Conservation (phyloP, 345 rosid genomes). For the Schrenkiella parvula region DNA sequence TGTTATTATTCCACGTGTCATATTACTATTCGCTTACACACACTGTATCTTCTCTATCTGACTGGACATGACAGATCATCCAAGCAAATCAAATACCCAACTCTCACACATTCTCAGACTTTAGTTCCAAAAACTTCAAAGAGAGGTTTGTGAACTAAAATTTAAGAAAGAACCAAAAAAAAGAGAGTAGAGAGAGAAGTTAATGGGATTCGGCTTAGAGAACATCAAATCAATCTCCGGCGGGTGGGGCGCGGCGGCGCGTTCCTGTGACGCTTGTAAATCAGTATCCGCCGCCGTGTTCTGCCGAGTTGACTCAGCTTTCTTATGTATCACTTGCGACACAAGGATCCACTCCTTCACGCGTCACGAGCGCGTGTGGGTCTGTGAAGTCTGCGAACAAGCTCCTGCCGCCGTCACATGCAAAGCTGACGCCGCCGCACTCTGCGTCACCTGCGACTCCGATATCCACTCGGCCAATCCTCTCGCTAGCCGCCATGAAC, state of each 20-base stretch:
- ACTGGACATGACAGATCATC: slow-evolving; percentile 39
- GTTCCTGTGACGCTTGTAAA: slow-evolving; percentile 75
- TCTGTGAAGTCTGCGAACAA: slow-evolving; percentile 92
- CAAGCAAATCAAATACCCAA: slow-evolving; percentile 29
- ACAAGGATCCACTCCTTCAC: slow-evolving; percentile 48
- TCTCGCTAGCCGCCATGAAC: slow-evolving; percentile 82
- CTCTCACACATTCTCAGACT: slow-evolving; percentile 18
- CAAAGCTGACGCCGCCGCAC: slow-evolving; percentile 90
- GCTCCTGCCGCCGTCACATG: slow-evolving; percentile 95
- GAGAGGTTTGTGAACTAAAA: too few relatives aligned
- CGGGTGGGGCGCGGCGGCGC: slow-evolving; percentile 53
- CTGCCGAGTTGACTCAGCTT: slow-evolving; percentile 74
- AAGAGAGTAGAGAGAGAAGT: not conserved
- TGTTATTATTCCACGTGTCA: slow-evolving; percentile 36
- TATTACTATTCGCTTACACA: slow-evolving; percentile 1
- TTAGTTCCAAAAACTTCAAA: slow-evolving; percentile 3
- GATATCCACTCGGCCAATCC: slow-evolving; percentile 96
- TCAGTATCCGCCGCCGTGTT: slow-evolving; percentile 61
- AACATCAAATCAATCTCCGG: slow-evolving; percentile 36
- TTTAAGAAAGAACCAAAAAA: not conserved
- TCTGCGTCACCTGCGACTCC: slow-evolving; percentile 79
- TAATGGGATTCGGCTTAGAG: slow-evolving; percentile 45
- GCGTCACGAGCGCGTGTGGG: slow-evolving; percentile 72
- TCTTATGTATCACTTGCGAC: slow-evolving; percentile 57
- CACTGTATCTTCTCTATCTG: slow-evolving; percentile 20